Evolutionary conservation across 805 yeast species (phyloP), one percentile per base, ranked within the genome.

Genomic region (Yarrowia porcina): DNA sequence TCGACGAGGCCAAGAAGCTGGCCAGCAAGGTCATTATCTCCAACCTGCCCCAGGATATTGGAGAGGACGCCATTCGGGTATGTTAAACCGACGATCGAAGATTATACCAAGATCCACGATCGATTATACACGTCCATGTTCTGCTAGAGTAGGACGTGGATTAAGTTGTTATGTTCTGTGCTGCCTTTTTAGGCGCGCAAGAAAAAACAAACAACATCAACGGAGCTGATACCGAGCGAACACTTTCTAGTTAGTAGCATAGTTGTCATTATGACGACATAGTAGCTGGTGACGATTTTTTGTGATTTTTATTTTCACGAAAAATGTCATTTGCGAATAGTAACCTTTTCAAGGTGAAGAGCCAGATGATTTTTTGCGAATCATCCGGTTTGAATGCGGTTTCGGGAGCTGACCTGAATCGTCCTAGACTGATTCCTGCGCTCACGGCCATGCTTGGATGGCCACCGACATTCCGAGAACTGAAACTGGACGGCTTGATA

Each of bases 21-120:
- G 76, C 96, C 64, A 85, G 88, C 66, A 92, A 89, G 75, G 96
- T 90, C 64, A 85, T 89, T 71, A 94, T 91, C 64, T 85, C 89
- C 72, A 89, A 89, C 71, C 80, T 89, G 27, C 73, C 73, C 23
- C 63, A 41, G 32, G 73, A 70, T 63, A 67, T 70, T 35, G 65
- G 65, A 45, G 73, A 70, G 67, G 52, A 50, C 47, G 66, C 67
- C 57, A 69, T 70, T 64, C 63, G 65, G 32, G 64, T 61, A 61
- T 52, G 61, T 41, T 49, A 49, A 23, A 28, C 44, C 44, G 44
- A 39, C 20, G 23, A 36, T 36, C 8, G n/a, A n/a, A n/a, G n/a
- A n/a, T n/a, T n/a, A n/a, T n/a, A n/a, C n/a, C n/a, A n/a, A n/a
- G n/a, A n/a, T n/a, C n/a, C n/a, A n/a, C n/a, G n/a, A n/a, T n/a